Evolutionary conservation across 805 yeast species (phyloP).

Genomic region (Millerozyma miso): DNA sequence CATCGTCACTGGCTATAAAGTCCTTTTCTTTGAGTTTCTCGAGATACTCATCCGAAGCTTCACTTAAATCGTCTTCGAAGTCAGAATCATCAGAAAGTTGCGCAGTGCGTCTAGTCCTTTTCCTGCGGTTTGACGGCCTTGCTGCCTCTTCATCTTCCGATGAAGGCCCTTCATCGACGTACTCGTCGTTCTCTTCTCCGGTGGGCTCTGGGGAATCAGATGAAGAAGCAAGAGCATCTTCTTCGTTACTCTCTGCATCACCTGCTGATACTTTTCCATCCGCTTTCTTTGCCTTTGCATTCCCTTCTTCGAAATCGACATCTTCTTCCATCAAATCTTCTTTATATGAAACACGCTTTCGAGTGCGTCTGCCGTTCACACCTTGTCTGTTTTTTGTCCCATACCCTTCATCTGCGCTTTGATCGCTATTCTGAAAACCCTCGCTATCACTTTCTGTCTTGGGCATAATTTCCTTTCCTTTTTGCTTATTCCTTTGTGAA

Average conservation of each 20-base stretch:
- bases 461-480: not conserved
- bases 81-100: conserved; percentile 18
- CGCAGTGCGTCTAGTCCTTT: conserved; percentile 5
- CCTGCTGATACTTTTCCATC: conserved; percentile 16
- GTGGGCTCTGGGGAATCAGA: conserved; percentile 3
- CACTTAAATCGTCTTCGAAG: conserved; percentile 15
- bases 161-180: conserved; percentile 15
- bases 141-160: conserved; percentile 5
- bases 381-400: conserved; percentile 1
- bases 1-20: conserved; percentile 38
- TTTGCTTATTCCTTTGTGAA: not conserved
- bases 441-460: not conserved
- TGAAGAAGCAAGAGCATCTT: conserved; percentile 3
- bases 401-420: conserved; percentile 6
- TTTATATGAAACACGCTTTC: conserved; percentile 12
- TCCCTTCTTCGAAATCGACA: conserved; percentile 16
- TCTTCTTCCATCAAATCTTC: conserved; percentile 15
- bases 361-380: not conserved
- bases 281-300: conserved; percentile 25
- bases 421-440: not conserved
- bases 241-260: conserved; percentile 9
- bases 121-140: conserved; percentile 9
- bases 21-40: conserved; percentile 27
- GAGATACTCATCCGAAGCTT: conserved; percentile 21
- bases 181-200: conserved; percentile 15